These are phyloP conservation scores for Verruconis gallopava DNA, from an alignment of 2,329 filamentous ascomycete species.

Conservation along the genomic window DNA sequence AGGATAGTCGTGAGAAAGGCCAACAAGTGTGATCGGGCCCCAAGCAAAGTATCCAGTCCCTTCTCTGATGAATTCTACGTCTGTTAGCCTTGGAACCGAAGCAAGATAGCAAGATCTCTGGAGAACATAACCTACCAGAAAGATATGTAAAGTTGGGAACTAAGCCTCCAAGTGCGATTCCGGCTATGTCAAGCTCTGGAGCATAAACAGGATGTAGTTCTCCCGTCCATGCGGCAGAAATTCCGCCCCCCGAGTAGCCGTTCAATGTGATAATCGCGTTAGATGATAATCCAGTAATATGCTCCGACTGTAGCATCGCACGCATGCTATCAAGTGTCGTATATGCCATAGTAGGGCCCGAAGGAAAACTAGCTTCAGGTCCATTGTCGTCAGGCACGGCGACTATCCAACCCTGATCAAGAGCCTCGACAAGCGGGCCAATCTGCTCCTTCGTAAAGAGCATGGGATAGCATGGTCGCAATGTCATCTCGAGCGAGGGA, in stretches of 20 bases:
- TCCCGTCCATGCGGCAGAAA: conserved; percentile 3
- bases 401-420: conserved; percentile 6
- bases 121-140: background rate
- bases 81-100: background rate
- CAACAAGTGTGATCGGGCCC: background rate
- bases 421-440: background rate
- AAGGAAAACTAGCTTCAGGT: conserved; percentile 4
- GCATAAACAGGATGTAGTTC: conserved; percentile 9
- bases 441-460: conserved; percentile 4
- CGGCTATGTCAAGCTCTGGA: conserved; percentile 9
- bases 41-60: background rate
- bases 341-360: conserved; percentile 1
- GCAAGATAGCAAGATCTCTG: background rate
- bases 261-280: conserved; percentile 6
- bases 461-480: background rate
- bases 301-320: conserved; percentile 7
- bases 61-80: background rate
- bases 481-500: background rate
- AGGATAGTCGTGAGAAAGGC: conserved; percentile 4
- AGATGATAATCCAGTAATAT: conserved; percentile 5
- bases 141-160: conserved; percentile 9
- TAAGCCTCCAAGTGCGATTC: conserved; percentile 8
- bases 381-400: conserved; percentile 7
- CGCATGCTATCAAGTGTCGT: conserved; percentile 9
- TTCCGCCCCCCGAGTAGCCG: conserved; percentile 6